Evolutionary conservation across 352 stramenopile genomes (phyloP).

Genomic region (Phytopythium aichiense): DNA sequence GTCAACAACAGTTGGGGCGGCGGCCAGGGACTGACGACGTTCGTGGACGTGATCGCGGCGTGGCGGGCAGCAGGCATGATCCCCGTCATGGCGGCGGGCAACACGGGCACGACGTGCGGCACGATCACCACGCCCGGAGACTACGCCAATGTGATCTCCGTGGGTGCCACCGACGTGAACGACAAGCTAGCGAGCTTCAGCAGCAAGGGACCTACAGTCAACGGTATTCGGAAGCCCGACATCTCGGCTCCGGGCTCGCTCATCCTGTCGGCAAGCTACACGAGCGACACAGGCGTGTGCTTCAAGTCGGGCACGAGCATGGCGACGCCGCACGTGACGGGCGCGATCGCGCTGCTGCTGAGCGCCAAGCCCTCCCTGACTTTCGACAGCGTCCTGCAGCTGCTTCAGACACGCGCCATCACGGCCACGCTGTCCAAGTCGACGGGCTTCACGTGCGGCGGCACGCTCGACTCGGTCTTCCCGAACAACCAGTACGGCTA

Average conservation of each 20-base stretch:
- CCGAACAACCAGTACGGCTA: constrained; percentile 66
- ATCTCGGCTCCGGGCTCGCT: constrained; percentile 39
- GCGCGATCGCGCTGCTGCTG: constrained; percentile 50
- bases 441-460: constrained; percentile 33
- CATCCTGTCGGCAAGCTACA: constrained; percentile 49
- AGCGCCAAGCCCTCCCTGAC: constrained; percentile 29
- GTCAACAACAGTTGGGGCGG: constrained; percentile 75
- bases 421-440: constrained; percentile 22
- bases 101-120: constrained; percentile 41
- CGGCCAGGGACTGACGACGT: constrained; percentile 36
- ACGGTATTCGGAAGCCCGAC: constrained; percentile 46
- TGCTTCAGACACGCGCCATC: constrained; percentile 26
- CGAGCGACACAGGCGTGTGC: constrained; percentile 39
- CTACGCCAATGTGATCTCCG: constrained; percentile 50
- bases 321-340: constrained; percentile 56
- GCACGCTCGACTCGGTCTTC: constrained; percentile 30
- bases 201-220: constrained; percentile 46
- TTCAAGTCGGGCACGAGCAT: constrained; percentile 66
- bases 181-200: constrained; percentile 42
- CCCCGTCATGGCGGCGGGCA: constrained; percentile 50
- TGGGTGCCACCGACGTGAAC: constrained; percentile 49
- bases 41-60: constrained; percentile 36
- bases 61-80: constrained; percentile 54
- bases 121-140: constrained; percentile 53
- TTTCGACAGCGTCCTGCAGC: constrained; percentile 37